Evolutionary conservation across 371 early-diverging fungal species (phyloP), one percentile per base, ranked within the genome.

Genomic region (Parasitella parasitica): DNA sequence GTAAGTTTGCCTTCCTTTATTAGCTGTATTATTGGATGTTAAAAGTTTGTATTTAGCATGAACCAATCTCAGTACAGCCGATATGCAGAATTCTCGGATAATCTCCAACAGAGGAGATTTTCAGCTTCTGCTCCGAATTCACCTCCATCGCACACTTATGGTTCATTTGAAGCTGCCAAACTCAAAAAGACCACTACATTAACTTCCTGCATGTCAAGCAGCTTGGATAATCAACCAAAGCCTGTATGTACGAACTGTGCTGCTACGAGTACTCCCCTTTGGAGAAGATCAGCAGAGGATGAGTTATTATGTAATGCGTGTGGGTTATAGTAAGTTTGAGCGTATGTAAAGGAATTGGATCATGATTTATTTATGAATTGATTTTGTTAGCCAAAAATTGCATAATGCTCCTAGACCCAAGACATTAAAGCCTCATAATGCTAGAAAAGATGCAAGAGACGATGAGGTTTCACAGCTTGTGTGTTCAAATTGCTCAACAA

Each of bases 291-390:
- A 27, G 85, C 84, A 24, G 80, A 92, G 52, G 93, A 92, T 43
- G 88, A 91, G 53, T 74, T 86, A 12, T 77, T 96, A n/a, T 97
- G 98, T 81, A 97, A 97, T 71, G 96, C 97, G 2, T 97, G 97
- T 71, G 97, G 97, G 0, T 75, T 98, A 26, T 97, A 96, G 75
- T 74, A 70, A 60, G 66, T 67, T 16, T n/a, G n/a, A 41, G 16
- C 16, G 55, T 20, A 18, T 4, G 18, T 30, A 30, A 30, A 30
- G 8, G 30, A 6, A 24, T 24, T 15, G 26, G 22, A 26, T 8
- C 12, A 16, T 9, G 4, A n/a, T 12, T 13, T 54, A 48, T 43
- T 20, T 26, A 26, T 20, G 13, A 13, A 2, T 41, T 5, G 37
- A 11, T 39, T 22, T 18, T 26, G 6, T n/a, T 51, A 74, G 75